These are phyloP conservation scores for Botrytis fragariae DNA, from an alignment of 2,329 filamentous ascomycete genomes.

Conservation along the genomic window DNA sequence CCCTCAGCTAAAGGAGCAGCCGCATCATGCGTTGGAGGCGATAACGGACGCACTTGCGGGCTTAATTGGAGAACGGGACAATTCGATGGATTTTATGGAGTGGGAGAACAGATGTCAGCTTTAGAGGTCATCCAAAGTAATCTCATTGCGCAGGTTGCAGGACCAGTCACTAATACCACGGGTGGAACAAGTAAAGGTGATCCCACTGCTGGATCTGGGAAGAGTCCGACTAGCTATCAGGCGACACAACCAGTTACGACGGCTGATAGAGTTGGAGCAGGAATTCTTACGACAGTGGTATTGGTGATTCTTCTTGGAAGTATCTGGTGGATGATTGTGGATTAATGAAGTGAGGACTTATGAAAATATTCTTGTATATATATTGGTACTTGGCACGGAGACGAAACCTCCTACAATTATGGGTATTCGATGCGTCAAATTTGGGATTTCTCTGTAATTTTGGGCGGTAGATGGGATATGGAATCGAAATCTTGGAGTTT, in stretches of 20 bases:
- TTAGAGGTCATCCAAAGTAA: slow-evolving; percentile 57
- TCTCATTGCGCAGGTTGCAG: slow-evolving; percentile 48
- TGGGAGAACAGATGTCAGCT: slow-evolving; percentile 66
- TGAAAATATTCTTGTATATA: neutral
- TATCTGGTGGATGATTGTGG: slow-evolving; percentile 52
- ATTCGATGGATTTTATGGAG: slow-evolving; percentile 47
- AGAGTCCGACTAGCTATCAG: neutral
- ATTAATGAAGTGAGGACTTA: neutral
- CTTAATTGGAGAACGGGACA: slow-evolving; percentile 55
- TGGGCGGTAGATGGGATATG: neutral
- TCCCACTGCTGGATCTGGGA: slow-evolving; percentile 30
- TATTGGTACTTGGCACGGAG: neutral
- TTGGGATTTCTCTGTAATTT: neutral
- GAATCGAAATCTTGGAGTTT: neutral
- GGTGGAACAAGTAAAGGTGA: slow-evolving; percentile 57
- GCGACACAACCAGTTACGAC: slow-evolving; percentile 38
- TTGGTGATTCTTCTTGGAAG: slow-evolving; percentile 53
- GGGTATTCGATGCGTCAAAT: neutral
- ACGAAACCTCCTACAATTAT: neutral
- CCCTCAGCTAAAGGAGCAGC: slow-evolving; percentile 56
- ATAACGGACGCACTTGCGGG: slow-evolving; percentile 60
- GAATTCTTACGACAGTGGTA: slow-evolving; percentile 58
- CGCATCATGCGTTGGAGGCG: slow-evolving; percentile 57
- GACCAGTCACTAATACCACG: slow-evolving; percentile 48
- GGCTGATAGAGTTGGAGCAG: slow-evolving; percentile 67